phyloP scores from a whole-genome alignment of 768 basidiomycete genomes.

The Podaxis sp. region DNA sequence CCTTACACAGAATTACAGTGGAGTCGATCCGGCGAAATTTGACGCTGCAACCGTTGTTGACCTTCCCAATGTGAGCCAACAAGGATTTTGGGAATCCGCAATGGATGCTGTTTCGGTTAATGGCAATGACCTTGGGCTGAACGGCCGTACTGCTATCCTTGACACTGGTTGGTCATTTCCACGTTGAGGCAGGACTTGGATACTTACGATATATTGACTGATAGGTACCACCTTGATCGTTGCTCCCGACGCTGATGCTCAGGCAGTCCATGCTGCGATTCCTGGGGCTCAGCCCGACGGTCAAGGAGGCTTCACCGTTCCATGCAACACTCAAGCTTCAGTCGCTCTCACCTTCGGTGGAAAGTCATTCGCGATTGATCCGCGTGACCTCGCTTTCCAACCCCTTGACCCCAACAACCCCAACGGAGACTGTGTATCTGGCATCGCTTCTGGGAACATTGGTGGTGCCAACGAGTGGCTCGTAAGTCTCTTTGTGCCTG shows the following conservation, averaged over 20 bases:
- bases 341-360: conserved; percentile 64
- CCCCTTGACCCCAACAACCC: conserved; percentile 50
- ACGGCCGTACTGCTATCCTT: conserved; percentile 70
- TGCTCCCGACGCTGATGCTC: conserved; percentile 42
- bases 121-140: conserved; percentile 49
- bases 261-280: conserved; percentile 55
- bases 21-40: conserved; percentile 58
- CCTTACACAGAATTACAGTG: conserved; percentile 24
- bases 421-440: conserved; percentile 56
- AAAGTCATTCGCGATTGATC: conserved; percentile 53
- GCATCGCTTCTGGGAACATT: conserved; percentile 55
- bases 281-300: conserved; percentile 49
- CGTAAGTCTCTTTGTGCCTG: conserved; percentile 39
- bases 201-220: conserved; percentile 13
- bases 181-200: background rate
- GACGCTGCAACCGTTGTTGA: conserved; percentile 57
- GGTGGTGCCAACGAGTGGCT: conserved; percentile 58
- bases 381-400: conserved; percentile 56
- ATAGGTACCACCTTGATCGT: conserved; percentile 17
- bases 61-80: conserved; percentile 58
- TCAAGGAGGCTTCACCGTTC: conserved; percentile 52
- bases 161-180: conserved; percentile 42
- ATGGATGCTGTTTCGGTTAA: conserved; percentile 62
- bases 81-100: conserved; percentile 82
- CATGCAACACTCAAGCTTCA: conserved; percentile 57